Evolutionary conservation across 177 flowering plant genomes (phyloP), one percentile per base, ranked within the genome.

Genomic region (Telopea speciosissima): DNA sequence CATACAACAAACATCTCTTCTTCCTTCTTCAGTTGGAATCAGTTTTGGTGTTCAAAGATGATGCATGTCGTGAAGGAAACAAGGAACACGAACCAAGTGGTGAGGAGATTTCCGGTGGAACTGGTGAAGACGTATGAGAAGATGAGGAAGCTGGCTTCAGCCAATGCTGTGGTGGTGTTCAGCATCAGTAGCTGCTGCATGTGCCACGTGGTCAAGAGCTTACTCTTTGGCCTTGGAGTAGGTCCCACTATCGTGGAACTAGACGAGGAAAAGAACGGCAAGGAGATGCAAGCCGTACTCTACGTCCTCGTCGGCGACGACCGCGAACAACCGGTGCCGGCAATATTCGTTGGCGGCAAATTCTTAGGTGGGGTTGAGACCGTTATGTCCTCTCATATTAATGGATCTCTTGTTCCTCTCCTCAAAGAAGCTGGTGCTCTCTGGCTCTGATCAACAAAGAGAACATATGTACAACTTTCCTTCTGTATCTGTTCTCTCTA

Each of bases 371-470:
- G 67, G 0, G 11, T 70, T 23, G 22, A 70, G 45, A 19, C 40
- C 0, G 40, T 70, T 17, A 70, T 70, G 66, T 70, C 73, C 22
- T 31, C 54, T 44, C 73, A 70, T n/a, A 70, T 70, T 10, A 70
- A 63, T 21, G 73, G 73, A 26, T 62, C 42, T 16, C 52, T 70
- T 40, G 67, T 70, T 21, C 73, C 73, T 21, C 58, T 70, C 5
- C 67, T 70, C 24, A 70, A 70, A 28, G 60, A 63, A 25, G 67
- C 73, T 24, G 73, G 67, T 5, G 73, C 70, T 21, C 70, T 68
- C 62, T 68, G 70, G 70, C 70, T 68, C 33, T 68, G 40, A 68
- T 45, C 54, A 45, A 45, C 19, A 45, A 12, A 45, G 19, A 45
- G 7, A 0, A 12, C 3, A 3, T 45, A n/a, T n/a, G n/a, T n/a